Evolutionary conservation across 2,329 filamentous ascomycete species (phyloP), one percentile per base, ranked within the genome.

Genomic region (Lachnellula hyalina): DNA sequence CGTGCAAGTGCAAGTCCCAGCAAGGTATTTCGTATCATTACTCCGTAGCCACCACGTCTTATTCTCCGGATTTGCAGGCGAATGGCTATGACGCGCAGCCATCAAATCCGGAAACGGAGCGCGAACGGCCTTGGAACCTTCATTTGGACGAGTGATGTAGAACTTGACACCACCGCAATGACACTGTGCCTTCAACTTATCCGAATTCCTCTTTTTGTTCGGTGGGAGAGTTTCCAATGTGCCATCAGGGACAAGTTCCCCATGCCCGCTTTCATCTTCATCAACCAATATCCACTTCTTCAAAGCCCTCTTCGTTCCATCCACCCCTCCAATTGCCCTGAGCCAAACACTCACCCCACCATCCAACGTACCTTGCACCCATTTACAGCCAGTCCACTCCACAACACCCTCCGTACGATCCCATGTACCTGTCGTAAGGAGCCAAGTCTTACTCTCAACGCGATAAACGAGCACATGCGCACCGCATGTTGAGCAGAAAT

Each of bases 1-100:
- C 5, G 71, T 74, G 67, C 86, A 89, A 1, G 77, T 74, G 63
- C 85, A 88, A 7, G 79, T 75, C 1, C 82, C 81, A 2, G 82
- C 79, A 2, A 84, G 70, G 65, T 83, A 87, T 56, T 75, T 80
- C 5, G 70, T 75, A 9, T 72, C 57, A 34, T 63, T 62, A 47
- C 7, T 38, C 19, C 54, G 52, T 8, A 55, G 49, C 54, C 53
- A 63, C 57, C 55, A 59, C 2, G 54, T 50, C 34, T 52, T 44
- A 38, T 47, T 67, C 47, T 72, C 60, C 0, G 74, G 70, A 55
- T 83, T 85, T 17, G 61, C 61, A 15, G 70, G 59, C 11, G 64
- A 63, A 2, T 64, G 62, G 25, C 59, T 36, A 68, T 74, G 65
- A 58, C 74, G 79, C 0, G 81, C 77, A 1, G 78, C 63, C 15